Percentiles rank a stretch among this genome's conserved stretches.
These are phyloP conservation scores for Scedosporium minutisporum DNA, from an alignment of 2,329 filamentous ascomycete species.

Conservation along the genomic window DNA sequence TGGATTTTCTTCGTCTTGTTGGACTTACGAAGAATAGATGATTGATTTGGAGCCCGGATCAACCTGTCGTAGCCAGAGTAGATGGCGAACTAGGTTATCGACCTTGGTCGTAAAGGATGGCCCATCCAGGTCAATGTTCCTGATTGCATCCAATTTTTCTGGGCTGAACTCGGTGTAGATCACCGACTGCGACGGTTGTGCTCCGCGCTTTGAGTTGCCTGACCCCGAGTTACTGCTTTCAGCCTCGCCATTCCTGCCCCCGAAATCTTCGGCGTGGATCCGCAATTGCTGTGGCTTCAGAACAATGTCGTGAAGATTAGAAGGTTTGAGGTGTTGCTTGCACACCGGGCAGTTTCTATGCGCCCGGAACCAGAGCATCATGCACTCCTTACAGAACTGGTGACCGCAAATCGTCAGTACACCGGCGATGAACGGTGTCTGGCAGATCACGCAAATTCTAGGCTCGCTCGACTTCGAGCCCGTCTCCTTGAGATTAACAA, in stretches of 20 bases:
- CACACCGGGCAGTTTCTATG: slow-evolving; percentile 77
- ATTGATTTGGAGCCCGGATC: slow-evolving; percentile 86
- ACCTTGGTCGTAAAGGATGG: slow-evolving; percentile 83
- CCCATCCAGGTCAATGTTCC: slow-evolving; percentile 63
- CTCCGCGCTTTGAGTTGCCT: background rate
- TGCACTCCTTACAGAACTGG: slow-evolving; percentile 83
- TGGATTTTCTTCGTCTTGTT: background rate
- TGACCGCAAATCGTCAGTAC: slow-evolving; percentile 83
- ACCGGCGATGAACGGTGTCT: slow-evolving; percentile 65
- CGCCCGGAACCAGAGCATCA: slow-evolving; percentile 65
- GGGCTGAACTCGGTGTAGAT: slow-evolving; percentile 75
- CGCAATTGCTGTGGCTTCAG: slow-evolving; percentile 68
- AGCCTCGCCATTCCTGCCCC: background rate
- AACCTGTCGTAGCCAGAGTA: slow-evolving; percentile 74
- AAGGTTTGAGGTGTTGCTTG: slow-evolving; percentile 55
- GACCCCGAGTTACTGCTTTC: background rate
- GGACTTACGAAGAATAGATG: slow-evolving; percentile 69
- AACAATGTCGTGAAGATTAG: slow-evolving; percentile 76
- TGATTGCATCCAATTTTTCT: slow-evolving; percentile 67
- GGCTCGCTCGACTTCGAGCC: slow-evolving; percentile 48
- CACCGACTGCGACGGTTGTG: slow-evolving; percentile 11
- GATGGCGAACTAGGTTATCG: slow-evolving; percentile 69
- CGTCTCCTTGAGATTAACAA: slow-evolving; percentile 42
- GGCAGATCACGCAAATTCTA: slow-evolving; percentile 79
- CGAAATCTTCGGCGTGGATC: slow-evolving; percentile 36